Conservation (phyloP, 331 rosid genomes). For the Pyracantha coccinea region DNA sequence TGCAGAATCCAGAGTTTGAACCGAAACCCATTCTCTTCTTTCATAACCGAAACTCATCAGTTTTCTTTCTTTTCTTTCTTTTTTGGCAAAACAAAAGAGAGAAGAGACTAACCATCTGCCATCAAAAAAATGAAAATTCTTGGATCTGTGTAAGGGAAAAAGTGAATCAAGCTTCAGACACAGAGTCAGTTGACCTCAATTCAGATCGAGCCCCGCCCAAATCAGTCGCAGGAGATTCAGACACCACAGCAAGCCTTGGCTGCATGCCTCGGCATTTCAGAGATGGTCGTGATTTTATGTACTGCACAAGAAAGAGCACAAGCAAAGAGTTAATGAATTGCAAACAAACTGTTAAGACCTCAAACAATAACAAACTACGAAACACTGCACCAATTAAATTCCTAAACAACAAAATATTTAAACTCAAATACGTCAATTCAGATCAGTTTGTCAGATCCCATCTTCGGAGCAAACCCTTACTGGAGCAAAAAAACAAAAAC, state of each 20-base stretch:
- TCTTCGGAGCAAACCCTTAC: not conserved
- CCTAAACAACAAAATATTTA: not conserved
- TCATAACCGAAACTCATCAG: slow-evolving; percentile 43
- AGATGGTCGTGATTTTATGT: slow-evolving; percentile 47
- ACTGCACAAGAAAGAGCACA: slow-evolving; percentile 35
- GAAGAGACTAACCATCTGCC: slow-evolving; percentile 65
- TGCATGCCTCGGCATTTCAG: slow-evolving; percentile 55
- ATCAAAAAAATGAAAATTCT: slow-evolving; percentile 44
- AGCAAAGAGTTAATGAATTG: not conserved
- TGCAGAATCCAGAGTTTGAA: slow-evolving; percentile 75
- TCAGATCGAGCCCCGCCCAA: slow-evolving; percentile 58
- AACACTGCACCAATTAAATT: not conserved
- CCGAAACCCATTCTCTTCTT: slow-evolving; percentile 57
- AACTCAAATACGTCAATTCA: no score
- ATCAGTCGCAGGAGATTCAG: slow-evolving; percentile 57
- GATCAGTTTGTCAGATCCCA: not conserved
- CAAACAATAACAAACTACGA: not conserved
- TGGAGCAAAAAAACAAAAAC: not conserved
- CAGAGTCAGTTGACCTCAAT: slow-evolving; percentile 59
- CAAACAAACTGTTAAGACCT: not conserved
- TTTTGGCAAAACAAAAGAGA: slow-evolving; percentile 35
- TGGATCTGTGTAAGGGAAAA: slow-evolving; percentile 36
- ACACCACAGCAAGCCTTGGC: slow-evolving; percentile 59
- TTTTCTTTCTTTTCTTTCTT: not conserved
- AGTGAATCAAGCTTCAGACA: slow-evolving; percentile 64